Evolutionary conservation across 2,329 filamentous ascomycete species (phyloP), one percentile per base, ranked within the genome.

Genomic region (Talaromyces sp.): DNA sequence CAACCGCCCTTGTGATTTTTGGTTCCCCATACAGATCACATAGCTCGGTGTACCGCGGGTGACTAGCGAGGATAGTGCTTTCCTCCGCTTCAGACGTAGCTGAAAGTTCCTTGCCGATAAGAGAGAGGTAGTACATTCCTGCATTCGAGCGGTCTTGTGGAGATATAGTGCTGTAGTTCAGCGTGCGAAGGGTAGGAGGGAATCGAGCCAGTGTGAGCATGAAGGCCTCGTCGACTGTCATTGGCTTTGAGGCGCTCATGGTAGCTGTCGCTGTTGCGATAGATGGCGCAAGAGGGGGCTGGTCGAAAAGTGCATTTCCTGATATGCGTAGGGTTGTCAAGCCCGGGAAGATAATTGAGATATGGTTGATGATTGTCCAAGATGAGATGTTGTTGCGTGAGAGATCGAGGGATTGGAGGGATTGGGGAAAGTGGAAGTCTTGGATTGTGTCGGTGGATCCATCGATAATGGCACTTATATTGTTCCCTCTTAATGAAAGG

Each of bases 111-210:
- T 86, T 86, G 10, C 83, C 89, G 52, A 97, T 94, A 49, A 89
- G 83, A 0, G 87, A 90, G 10, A 97, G 83, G 70, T 99, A 99
- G 70, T 96, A 99, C 65, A 93, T 87, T 64, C 97, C 94, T 4
- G 91, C 91, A 65, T 97, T 94, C 49, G 85, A 80, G 16, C 93
- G 85, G 69, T 97, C 92, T 37, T 87, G 84, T 1, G 78, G 63
- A 0, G 86, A 86, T 61, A 97, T 86, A 14, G 77, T 75, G 57
- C 86, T 73, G 60, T 75, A 77, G 54, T 79, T 78, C 16, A 97
- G 80, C 1, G 78, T 80, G 48, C 81, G 81, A 9, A 97, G 81
- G 1, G 77, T 75, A 1, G 82, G 0, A 4, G 61, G 81, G 1
- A 97, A 77, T 2, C 91, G 88, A 24, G 87, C 90, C 22, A 96